Percentiles rank a stretch among this genome's conserved stretches.
phyloP scores from a whole-genome alignment of 257 asterid genomes.

The Knoxia roxburghii region DNA sequence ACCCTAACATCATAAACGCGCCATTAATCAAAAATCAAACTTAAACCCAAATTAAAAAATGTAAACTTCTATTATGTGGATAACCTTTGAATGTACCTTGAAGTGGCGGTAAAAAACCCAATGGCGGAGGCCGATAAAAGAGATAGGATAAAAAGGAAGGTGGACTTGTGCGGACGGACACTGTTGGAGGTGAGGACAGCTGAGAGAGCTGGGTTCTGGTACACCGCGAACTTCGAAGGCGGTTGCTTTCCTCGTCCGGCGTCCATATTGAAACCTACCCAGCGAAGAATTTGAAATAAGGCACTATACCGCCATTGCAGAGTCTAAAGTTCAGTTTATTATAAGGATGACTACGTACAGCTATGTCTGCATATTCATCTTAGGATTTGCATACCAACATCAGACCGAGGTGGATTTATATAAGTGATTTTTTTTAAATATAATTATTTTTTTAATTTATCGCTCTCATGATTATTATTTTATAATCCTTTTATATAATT shows the following conservation, averaged over 20 bases:
- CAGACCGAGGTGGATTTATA: too few relatives aligned
- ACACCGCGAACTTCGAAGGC: slow-evolving; percentile 66
- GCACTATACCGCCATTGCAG: not conserved
- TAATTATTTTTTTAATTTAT: too few relatives aligned
- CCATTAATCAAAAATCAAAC: not conserved
- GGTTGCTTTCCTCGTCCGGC: slow-evolving; percentile 35
- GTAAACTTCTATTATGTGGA: not conserved
- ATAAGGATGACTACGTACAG: too few relatives aligned
- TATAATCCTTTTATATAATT: too few relatives aligned
- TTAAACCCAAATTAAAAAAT: not conserved
- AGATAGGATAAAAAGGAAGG: slow-evolving; percentile 47
- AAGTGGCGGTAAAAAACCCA: slow-evolving; percentile 34
- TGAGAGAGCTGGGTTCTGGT: slow-evolving; percentile 75
- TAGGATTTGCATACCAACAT: too few relatives aligned
- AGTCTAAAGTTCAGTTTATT: not conserved
- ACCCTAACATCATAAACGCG: not conserved
- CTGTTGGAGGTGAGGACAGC: slow-evolving; percentile 80
- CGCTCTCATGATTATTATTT: too few relatives aligned
- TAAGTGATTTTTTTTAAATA: too few relatives aligned
- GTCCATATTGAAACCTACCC: slow-evolving; percentile 4
- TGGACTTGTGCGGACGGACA: slow-evolving; percentile 56
- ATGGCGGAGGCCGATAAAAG: slow-evolving; percentile 43
- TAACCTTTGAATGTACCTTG: slow-evolving; percentile 28
- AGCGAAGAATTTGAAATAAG: not conserved
- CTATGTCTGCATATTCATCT: too few relatives aligned